Evolutionary conservation across 1,284 basidiomycete species (phyloP).

Genomic region (Cutaneotrichosporon mucoides): DNA sequence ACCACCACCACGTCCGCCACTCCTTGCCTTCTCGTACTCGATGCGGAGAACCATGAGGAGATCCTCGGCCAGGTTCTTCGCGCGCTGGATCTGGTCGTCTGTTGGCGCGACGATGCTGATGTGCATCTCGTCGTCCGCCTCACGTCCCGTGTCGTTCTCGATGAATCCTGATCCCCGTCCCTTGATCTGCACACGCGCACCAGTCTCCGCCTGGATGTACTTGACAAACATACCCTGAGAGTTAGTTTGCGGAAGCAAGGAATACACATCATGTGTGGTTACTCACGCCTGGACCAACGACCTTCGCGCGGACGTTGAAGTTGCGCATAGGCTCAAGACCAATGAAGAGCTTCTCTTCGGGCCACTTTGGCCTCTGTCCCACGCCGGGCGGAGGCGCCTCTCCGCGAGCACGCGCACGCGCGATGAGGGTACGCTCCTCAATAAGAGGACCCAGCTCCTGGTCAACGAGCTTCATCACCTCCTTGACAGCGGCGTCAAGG

Average conservation of each 20-base stretch:
- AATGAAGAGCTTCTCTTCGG: constrained; percentile 86
- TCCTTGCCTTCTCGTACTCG: constrained; percentile 74
- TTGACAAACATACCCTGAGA: constrained; percentile 90
- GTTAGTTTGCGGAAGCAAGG: neutral
- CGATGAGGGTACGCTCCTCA: constrained; percentile 63
- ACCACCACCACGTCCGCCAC: constrained; percentile 50
- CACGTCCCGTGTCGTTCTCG: constrained; percentile 86
- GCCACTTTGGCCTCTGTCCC: constrained; percentile 73
- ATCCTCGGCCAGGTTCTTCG: constrained; percentile 83
- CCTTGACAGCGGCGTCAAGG: constrained; percentile 74
- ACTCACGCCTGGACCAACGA: constrained; percentile 85
- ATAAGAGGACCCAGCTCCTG: constrained; percentile 83
- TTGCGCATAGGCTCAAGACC: constrained; percentile 85
- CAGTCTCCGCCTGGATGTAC: constrained; percentile 95
- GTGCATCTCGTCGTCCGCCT: constrained; percentile 88
- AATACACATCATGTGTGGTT: too few relatives aligned
- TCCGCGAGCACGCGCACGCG: constrained; percentile 45
- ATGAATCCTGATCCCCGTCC: constrained; percentile 92
- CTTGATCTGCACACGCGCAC: constrained; percentile 97
- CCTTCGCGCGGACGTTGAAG: constrained; percentile 96
- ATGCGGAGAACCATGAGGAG: constrained; percentile 76
- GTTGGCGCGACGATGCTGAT: constrained; percentile 92
- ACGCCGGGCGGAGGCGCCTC: constrained; percentile 30
- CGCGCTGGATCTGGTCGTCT: constrained; percentile 76
- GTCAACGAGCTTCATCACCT: constrained; percentile 77